Conservation (phyloP, 345 rosid species). For the Eucalyptus pumila region DNA sequence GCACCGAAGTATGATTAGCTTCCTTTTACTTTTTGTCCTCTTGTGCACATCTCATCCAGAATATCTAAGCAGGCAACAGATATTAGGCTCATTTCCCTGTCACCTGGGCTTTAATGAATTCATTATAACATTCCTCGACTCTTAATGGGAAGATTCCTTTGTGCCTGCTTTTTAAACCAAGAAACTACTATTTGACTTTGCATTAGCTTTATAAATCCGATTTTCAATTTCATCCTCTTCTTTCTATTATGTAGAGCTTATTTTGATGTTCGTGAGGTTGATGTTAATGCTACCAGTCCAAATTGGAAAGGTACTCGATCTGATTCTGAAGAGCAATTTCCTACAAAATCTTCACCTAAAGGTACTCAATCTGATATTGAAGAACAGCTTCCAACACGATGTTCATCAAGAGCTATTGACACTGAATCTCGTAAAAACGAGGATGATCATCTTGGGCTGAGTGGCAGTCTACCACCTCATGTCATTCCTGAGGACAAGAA, state of each 20-base stretch:
- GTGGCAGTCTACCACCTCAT: constrained; percentile 33
- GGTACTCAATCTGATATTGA: constrained; percentile 21
- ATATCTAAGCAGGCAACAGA: not conserved
- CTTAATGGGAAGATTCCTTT: not conserved
- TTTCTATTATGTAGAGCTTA: constrained; percentile 56
- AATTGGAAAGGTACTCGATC: constrained; percentile 31
- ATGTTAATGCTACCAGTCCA: constrained; percentile 43
- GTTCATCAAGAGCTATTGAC: constrained; percentile 18
- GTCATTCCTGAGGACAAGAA: constrained; percentile 32
- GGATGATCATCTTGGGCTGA: constrained; percentile 31
- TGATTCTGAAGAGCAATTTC: constrained; percentile 34
- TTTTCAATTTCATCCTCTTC: not conserved
- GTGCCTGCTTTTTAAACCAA: not conserved
- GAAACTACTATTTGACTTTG: not conserved
- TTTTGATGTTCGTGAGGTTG: constrained; percentile 73
- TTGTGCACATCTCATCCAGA: not conserved
- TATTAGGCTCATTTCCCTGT: not conserved
- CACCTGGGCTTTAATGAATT: not conserved
- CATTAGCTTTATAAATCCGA: not conserved
- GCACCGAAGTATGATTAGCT: not conserved
- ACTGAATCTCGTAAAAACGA: constrained; percentile 30
- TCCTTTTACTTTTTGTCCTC: not conserved
- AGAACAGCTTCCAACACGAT: constrained; percentile 15
- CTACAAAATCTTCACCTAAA: constrained; percentile 7
- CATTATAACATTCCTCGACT: not conserved